Evolutionary conservation across 768 basidiomycete species (phyloP).

Genomic region (Kwoniella shandongensis): DNA sequence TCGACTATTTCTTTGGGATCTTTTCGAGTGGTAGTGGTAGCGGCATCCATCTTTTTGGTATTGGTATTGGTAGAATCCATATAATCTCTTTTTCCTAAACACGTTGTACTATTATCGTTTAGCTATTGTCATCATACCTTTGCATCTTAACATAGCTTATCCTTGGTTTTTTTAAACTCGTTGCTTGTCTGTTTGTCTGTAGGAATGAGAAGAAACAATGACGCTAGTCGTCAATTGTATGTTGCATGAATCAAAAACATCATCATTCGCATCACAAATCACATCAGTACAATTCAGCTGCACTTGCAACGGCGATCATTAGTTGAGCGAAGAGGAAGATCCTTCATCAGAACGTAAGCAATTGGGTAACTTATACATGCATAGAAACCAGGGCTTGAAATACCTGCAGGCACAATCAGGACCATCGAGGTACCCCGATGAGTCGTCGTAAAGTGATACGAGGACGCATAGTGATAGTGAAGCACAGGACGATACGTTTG

Average conservation of each 20-base stretch:
- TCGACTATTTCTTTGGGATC: neutral
- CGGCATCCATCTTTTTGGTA: too few species aligned
- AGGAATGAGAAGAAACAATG: neutral
- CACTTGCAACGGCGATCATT: too few species aligned
- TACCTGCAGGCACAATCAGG: too few species aligned
- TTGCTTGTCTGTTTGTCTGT: neutral
- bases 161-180: neutral
- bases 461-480: too few species aligned
- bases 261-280: neutral
- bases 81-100: neutral
- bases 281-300: too few species aligned
- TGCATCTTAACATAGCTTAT: neutral
- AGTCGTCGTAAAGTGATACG: too few species aligned
- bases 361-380: too few species aligned
- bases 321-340: too few species aligned
- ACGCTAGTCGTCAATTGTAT: conserved; percentile 7
- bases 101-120: neutral
- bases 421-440: too few species aligned
- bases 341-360: too few species aligned
- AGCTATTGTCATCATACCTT: conserved; percentile 1
- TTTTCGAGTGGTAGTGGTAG: neutral
- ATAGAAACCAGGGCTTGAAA: too few species aligned
- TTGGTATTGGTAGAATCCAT: neutral
- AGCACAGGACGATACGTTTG: too few species aligned
- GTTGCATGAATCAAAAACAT: conserved; percentile 10